phyloP scores from a whole-genome alignment of 345 rosid genomes.

The Toxicodendron radicans region DNA sequence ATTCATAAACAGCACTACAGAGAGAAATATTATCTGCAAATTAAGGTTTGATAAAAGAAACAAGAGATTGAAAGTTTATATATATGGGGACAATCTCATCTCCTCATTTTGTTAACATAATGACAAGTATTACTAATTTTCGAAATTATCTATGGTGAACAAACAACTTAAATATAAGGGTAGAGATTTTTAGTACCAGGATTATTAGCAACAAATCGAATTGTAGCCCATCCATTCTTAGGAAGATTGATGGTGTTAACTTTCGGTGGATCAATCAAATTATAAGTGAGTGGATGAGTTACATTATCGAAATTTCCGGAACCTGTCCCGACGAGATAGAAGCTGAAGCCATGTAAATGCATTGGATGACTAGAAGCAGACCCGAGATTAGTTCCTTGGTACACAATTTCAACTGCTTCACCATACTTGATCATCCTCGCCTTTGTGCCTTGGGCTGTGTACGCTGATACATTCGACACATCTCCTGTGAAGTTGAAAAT shows the following conservation, averaged over 20 bases:
- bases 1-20: no score
- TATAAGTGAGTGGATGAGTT: constrained; percentile 28
- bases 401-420: constrained; percentile 39
- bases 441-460: constrained; percentile 27
- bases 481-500: constrained; percentile 40
- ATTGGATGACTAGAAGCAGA: constrained; percentile 39
- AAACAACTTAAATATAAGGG: no score
- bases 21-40: neutral
- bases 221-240: constrained; percentile 33
- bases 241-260: constrained; percentile 36
- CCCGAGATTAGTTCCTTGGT: constrained; percentile 40
- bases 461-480: neutral
- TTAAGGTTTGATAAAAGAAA: no score
- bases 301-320: constrained; percentile 35
- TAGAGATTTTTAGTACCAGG: constrained; percentile 28
- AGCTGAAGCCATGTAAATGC: constrained; percentile 47
- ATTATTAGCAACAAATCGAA: constrained; percentile 37
- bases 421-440: constrained; percentile 32
- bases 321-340: constrained; percentile 45
- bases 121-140: no score
- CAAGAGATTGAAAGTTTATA: neutral
- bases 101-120: no score
- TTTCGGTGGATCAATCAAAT: constrained; percentile 39
- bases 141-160: no score
- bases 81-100: no score